Conservation (phyloP, 2,329 filamentous ascomycete genomes). For the Penicillium brevicompactum region DNA sequence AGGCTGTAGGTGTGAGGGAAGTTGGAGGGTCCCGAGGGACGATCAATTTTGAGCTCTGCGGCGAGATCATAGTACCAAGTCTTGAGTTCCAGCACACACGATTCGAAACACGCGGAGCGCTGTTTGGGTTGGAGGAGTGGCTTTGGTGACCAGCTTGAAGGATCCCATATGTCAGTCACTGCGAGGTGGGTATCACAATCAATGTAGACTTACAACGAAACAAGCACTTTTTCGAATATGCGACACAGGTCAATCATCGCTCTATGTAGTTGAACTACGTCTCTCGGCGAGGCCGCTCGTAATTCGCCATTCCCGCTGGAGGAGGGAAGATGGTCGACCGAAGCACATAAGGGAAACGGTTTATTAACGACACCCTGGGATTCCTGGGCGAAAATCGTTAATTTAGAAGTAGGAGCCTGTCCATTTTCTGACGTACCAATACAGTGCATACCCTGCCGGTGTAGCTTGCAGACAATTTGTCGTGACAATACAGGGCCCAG, state of each 20-base stretch:
- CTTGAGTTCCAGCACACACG: slow-evolving; percentile 35
- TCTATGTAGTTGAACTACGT: slow-evolving; percentile 24
- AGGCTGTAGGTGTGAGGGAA: slow-evolving; percentile 36
- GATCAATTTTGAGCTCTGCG: slow-evolving; percentile 31
- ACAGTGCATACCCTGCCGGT: slow-evolving; percentile 41
- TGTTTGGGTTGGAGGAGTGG: slow-evolving; percentile 21
- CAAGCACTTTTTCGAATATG: slow-evolving; percentile 36
- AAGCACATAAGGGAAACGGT: slow-evolving; percentile 20
- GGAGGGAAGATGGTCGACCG: slow-evolving; percentile 11
- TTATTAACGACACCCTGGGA: slow-evolving; percentile 35
- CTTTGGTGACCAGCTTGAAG: slow-evolving; percentile 34
- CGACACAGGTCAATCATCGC: slow-evolving; percentile 32
- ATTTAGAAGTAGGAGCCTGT: neutral
- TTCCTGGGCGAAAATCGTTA: slow-evolving; percentile 21
- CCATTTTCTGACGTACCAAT: slow-evolving; percentile 27
- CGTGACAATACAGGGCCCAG: slow-evolving; percentile 40
- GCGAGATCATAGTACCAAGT: slow-evolving; percentile 41
- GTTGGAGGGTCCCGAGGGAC: slow-evolving; percentile 15
- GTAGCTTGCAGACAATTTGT: slow-evolving; percentile 39
- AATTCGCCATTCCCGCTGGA: slow-evolving; percentile 19
- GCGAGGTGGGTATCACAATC: neutral
- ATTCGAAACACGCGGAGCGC: slow-evolving; percentile 31
- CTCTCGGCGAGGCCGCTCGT: slow-evolving; percentile 18
- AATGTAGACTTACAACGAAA: slow-evolving; percentile 27
- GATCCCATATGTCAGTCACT: neutral